These are phyloP conservation scores for Schizonepeta tenuifolia DNA, from an alignment of 257 asterid genomes.

Conservation along the genomic window DNA sequence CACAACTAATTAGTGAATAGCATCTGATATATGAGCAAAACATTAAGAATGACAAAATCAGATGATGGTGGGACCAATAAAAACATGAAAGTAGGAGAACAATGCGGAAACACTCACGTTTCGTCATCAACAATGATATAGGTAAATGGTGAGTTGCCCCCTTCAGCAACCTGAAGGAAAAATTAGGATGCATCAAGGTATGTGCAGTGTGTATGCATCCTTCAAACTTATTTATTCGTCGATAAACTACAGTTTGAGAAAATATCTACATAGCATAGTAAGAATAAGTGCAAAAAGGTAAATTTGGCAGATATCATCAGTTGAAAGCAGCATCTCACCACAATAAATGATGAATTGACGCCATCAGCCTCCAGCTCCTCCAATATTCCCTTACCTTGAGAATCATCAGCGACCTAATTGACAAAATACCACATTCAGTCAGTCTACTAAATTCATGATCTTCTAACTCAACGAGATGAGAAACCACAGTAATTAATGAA, in stretches of 20 bases:
- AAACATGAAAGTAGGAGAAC: constrained; percentile 16
- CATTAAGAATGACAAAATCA: neutral
- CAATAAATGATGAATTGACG: constrained; percentile 76
- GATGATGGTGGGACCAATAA: constrained; percentile 19
- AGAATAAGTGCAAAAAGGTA: neutral
- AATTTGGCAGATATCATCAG: neutral
- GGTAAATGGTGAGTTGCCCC: constrained; percentile 97
- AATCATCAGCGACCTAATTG: constrained; percentile 82
- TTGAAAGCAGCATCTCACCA: constrained; percentile 48
- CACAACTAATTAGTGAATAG: constrained; percentile 14
- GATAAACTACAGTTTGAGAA: neutral
- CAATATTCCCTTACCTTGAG: constrained; percentile 86
- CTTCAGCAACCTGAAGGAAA: constrained; percentile 72
- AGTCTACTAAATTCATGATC: neutral
- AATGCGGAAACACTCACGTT: constrained; percentile 65
- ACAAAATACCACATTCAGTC: constrained; percentile 20
- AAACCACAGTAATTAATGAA: constrained; percentile 30
- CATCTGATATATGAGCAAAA: constrained; percentile 3
- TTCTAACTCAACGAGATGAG: constrained; percentile 19
- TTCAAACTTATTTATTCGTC: neutral
- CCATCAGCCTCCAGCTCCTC: constrained; percentile 89
- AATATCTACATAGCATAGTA: neutral
- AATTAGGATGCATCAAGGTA: constrained; percentile 29
- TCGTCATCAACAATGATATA: constrained; percentile 88
- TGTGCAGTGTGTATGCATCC: neutral